A percentile compares a stretch with the other conserved stretches of the same genome.
These are phyloP conservation scores for Cicer bijugum DNA, from an alignment of 306 rosid genomes.

Conservation along the genomic window DNA sequence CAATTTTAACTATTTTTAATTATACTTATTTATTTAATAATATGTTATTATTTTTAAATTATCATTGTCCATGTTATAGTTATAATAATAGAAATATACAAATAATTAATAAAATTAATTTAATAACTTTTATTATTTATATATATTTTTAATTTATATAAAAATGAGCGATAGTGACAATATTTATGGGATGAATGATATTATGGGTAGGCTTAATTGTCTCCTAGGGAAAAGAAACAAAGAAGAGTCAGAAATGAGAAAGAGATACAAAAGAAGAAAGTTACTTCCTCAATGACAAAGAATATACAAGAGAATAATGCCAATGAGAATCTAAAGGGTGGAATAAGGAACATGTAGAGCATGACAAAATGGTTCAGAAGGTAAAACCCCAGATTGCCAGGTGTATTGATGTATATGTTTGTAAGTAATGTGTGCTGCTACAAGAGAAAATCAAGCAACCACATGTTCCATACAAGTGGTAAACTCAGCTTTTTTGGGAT, in stretches of 20 bases:
- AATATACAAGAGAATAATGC: slow-evolving; percentile 16
- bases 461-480: slow-evolving; percentile 38
- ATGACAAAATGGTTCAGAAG: slow-evolving; percentile 53
- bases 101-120: too few relatives aligned
- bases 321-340: slow-evolving; percentile 45
- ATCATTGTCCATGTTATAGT: too few relatives aligned
- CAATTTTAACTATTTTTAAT: too few relatives aligned
- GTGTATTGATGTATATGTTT: slow-evolving; percentile 47
- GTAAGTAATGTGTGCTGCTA: slow-evolving; percentile 24
- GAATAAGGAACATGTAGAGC: slow-evolving; percentile 36
- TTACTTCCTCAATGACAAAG: slow-evolving; percentile 39
- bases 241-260: slow-evolving; percentile 26
- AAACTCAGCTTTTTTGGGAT: slow-evolving; percentile 50
- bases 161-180: too few relatives aligned
- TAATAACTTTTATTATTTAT: too few relatives aligned
- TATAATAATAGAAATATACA: too few relatives aligned
- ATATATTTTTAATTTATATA: too few relatives aligned
- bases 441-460: slow-evolving; percentile 38
- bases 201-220: slow-evolving; percentile 23
- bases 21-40: too few relatives aligned
- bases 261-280: slow-evolving; percentile 28
- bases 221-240: slow-evolving; percentile 34
- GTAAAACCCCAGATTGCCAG: slow-evolving; percentile 55
- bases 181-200: too few relatives aligned
- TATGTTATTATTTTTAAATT: too few relatives aligned